Conservation (phyloP, 345 rosid genomes). For the Turritis glabra region DNA sequence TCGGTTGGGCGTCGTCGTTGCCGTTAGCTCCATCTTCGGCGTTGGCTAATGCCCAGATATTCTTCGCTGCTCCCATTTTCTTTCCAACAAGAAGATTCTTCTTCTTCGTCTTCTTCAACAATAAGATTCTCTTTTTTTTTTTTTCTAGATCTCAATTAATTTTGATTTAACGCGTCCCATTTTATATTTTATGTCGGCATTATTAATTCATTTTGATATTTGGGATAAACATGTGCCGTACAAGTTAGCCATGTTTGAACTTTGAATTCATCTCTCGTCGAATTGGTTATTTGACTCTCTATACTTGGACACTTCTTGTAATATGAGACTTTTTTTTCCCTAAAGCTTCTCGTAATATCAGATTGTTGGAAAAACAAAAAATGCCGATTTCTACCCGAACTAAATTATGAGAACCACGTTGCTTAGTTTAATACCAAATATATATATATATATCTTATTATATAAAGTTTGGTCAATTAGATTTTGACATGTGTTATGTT, state of each 20-base stretch:
- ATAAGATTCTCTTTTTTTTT: constrained; percentile 1
- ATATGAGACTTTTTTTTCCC: too few species aligned
- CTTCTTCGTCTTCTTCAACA: not conserved
- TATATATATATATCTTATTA: too few species aligned
- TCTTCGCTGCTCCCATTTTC: constrained; percentile 54
- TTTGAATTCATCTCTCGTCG: too few species aligned
- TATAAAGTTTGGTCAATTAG: too few species aligned
- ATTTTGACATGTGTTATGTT: too few species aligned
- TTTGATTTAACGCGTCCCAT: not conserved
- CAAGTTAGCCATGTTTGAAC: not conserved
- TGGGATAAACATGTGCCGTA: not conserved
- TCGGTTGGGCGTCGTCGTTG: constrained; percentile 23
- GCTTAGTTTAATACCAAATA: too few species aligned
- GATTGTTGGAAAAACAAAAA: too few species aligned
- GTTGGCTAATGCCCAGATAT: constrained; percentile 51
- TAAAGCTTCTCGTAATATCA: too few species aligned
- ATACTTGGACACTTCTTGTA: too few species aligned
- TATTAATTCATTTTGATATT: not conserved
- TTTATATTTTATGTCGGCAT: not conserved
- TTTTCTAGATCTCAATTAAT: constrained; percentile 24
- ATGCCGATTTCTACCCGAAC: too few species aligned
- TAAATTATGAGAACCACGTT: too few species aligned
- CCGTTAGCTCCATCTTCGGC: constrained; percentile 35
- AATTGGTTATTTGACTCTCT: too few species aligned
- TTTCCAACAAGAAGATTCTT: not conserved